Evolutionary conservation across 306 rosid species (phyloP).

Genomic region (Trifolium subterraneum): DNA sequence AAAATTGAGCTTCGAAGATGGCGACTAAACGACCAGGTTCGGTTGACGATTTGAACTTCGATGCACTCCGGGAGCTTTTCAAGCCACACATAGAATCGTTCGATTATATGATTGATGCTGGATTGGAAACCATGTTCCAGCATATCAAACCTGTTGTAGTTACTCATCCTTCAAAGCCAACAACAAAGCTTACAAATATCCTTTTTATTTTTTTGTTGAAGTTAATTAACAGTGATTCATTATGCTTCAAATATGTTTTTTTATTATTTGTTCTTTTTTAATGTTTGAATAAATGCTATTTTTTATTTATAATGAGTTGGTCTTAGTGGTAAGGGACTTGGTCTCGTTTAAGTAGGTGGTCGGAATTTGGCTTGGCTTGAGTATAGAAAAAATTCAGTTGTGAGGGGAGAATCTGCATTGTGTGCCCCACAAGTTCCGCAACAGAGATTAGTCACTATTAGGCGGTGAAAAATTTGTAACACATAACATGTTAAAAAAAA

Average conservation of each 20-base stretch:
- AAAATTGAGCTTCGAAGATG: neutral
- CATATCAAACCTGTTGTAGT: constrained; percentile 59
- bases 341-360: too few species aligned
- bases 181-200: constrained; percentile 79
- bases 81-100: constrained; percentile 83
- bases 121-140: constrained; percentile 55
- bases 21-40: neutral
- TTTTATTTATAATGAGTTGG: too few species aligned
- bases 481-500: too few species aligned
- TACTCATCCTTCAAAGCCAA: constrained; percentile 47
- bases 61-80: constrained; percentile 62
- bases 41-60: neutral
- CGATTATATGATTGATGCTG: constrained; percentile 62
- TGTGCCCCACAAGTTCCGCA: too few species aligned
- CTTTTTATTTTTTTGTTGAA: constrained; percentile 42
- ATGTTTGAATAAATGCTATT: too few species aligned
- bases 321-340: too few species aligned
- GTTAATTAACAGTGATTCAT: neutral
- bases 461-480: too few species aligned
- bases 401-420: too few species aligned
- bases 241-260: neutral
- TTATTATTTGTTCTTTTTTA: neutral
- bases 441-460: too few species aligned
- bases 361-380: too few species aligned
- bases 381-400: too few species aligned